A percentile compares a stretch with the other conserved stretches of the same genome.
phyloP scores from a whole-genome alignment of 2,329 filamentous ascomycete genomes.

The Colletotrichum acutatum region DNA sequence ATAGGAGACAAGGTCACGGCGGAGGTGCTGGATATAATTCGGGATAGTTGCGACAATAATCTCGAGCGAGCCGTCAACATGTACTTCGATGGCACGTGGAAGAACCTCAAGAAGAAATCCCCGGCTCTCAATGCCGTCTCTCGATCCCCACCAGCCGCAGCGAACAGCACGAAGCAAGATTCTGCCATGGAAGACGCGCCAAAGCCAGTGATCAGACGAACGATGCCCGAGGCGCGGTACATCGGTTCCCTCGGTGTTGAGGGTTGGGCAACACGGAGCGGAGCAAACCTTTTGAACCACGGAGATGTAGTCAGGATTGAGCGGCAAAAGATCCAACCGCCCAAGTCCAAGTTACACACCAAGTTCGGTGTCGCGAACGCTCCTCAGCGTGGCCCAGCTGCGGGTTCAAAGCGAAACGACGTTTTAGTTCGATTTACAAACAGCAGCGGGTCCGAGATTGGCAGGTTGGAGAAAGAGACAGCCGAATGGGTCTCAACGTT shows the following conservation, averaged over 20 bases:
- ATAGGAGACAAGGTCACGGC: constrained; percentile 66
- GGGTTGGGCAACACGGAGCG: constrained; percentile 92
- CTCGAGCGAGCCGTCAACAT: constrained; percentile 74
- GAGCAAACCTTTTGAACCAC: constrained; percentile 78
- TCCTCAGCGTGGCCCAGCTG: constrained; percentile 52
- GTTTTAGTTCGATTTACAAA: constrained; percentile 94
- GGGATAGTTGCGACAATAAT: constrained; percentile 65
- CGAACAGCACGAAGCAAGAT: not conserved
- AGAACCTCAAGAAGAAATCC: constrained; percentile 53
- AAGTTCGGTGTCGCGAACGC: constrained; percentile 51
- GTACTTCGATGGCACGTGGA: constrained; percentile 78
- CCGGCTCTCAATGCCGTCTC: constrained; percentile 1
- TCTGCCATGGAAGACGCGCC: not conserved
- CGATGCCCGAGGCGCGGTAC: constrained; percentile 68
- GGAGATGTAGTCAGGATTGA: constrained; percentile 89
- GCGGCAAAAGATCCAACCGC: constrained; percentile 78
- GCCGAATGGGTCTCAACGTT: constrained; percentile 93
- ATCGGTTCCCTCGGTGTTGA: constrained; percentile 92
- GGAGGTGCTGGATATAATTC: constrained; percentile 61
- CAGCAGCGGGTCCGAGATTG: constrained; percentile 81
- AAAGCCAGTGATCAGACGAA: constrained; percentile 35
- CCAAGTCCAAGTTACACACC: constrained; percentile 56
- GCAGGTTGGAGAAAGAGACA: constrained; percentile 85
- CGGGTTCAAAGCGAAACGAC: constrained; percentile 77
- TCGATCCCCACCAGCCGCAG: not conserved